Evolutionary conservation across 306 rosid species (phyloP), one percentile per base, ranked within the genome.

Genomic region (Vigna unguiculata): DNA sequence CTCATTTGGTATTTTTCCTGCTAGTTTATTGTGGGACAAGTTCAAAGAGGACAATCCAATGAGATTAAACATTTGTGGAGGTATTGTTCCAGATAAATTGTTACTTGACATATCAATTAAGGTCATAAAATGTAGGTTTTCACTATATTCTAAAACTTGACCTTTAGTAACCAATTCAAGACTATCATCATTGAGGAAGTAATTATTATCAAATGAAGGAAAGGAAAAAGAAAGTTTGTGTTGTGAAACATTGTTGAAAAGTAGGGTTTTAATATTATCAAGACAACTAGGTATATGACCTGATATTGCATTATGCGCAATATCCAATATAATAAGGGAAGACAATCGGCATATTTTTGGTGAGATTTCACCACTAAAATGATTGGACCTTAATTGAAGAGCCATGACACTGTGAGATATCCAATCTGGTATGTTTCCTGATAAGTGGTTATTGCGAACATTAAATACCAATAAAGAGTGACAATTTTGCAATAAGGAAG

Each of bases 101-200:
- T 40, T 40, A 2, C 13, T 40, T 40, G 45, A 40, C 45, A 40
- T 40, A 40, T 40, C 45, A 40, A 40, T 40, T 40, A 40, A 40
- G 45, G 12, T 40, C 13, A 40, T 2, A 40, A 40, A 40, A 3
- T 40, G 45, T 9, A 40, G 13, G 13, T 40, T 40, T 4, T 15
- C 1, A 0, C 0, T 2, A 15, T 15, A 47, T 47, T 47, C 8
- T 14, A 1, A 47, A 5, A 5, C 8, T 47, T 4, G 52, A 47
- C 52, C 52, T 15, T 47, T 47, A 4, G 5, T 47, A 15, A 47
- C 19, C 8, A 47, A 1, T 7, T 47, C 19, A 15, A 47, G 52
- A 47, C 2, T 15, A 0, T 45, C 49, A 0, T 45, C n/a, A 1
- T 0, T 0, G 6, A 4, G 0, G 0, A 0, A 13, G 49, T 13